Conservation (phyloP, 2,329 filamentous ascomycete species). For the Ceratocystiopsis minuta region DNA sequence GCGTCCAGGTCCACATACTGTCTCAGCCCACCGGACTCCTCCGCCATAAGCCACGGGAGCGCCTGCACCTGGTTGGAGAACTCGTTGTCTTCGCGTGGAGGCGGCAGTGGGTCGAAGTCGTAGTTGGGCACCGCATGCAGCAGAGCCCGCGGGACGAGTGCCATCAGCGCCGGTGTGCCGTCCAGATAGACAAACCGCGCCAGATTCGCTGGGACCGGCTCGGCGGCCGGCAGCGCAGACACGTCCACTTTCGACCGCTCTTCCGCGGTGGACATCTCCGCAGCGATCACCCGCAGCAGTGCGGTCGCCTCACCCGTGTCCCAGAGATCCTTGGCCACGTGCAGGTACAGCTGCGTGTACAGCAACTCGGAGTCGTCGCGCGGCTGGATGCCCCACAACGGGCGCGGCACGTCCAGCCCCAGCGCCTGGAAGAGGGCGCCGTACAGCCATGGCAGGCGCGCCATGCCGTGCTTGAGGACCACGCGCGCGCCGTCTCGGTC, state of each 20-base stretch:
- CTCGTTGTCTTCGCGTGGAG: constrained; percentile 34
- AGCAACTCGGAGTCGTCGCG: constrained; percentile 47
- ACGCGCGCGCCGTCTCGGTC: constrained; percentile 47
- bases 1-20: too few relatives aligned
- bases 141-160: constrained; percentile 46
- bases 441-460: constrained; percentile 69
- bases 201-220: constrained; percentile 29
- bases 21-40: not conserved
- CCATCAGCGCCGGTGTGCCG: constrained; percentile 53
- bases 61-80: constrained; percentile 26
- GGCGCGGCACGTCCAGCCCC: constrained; percentile 57
- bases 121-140: constrained; percentile 49
- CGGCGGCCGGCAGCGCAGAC: constrained; percentile 19
- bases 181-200: constrained; percentile 66
- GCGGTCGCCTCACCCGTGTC: constrained; percentile 54
- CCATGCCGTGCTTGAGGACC: constrained; percentile 49
- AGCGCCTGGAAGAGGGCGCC: constrained; percentile 63
- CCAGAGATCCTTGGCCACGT: constrained; percentile 68
- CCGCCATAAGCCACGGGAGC: constrained; percentile 21
- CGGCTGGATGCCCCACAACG: constrained; percentile 65
- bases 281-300: constrained; percentile 51
- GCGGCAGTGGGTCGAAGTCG: constrained; percentile 70
- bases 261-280: not conserved
- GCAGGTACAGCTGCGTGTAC: constrained; percentile 57
- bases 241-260: not conserved